A percentile compares a stretch with the other conserved stretches of the same genome.
Conservation (phyloP, 306 rosid genomes). For the Citrullus amarus region DNA sequence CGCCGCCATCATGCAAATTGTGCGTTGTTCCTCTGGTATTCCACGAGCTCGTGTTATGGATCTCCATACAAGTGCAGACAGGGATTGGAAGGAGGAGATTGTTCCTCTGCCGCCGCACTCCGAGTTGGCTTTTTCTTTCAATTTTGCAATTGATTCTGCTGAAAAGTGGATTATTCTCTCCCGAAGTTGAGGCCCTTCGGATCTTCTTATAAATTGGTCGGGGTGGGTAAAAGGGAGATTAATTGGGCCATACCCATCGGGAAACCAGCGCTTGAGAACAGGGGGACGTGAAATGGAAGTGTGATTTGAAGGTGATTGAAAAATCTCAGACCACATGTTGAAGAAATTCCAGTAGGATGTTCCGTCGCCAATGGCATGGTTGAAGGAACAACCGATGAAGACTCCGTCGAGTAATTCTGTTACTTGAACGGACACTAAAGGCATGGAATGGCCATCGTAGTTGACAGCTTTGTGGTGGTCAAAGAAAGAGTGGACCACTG, state of each 20-base stretch:
- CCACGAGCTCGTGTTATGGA: constrained; percentile 31
- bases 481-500: constrained; percentile 33
- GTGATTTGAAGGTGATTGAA: constrained; percentile 7
- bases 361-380: constrained; percentile 41
- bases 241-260: constrained; percentile 23
- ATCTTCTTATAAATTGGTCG: constrained; percentile 29
- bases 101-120: constrained; percentile 12
- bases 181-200: constrained; percentile 25
- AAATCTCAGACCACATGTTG: constrained; percentile 10
- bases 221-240: constrained; percentile 36
- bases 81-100: constrained; percentile 47
- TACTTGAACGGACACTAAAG: constrained; percentile 41
- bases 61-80: constrained; percentile 50
- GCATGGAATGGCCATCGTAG: constrained; percentile 44
- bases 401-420: constrained; percentile 46
- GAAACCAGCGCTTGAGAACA: constrained; percentile 34
- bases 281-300: constrained; percentile 24
- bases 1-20: constrained; percentile 26
- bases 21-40: background rate
- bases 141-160: constrained; percentile 27
- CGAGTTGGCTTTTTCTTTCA: constrained; percentile 44
- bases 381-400: constrained; percentile 52
- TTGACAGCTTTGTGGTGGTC: constrained; percentile 38
- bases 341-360: constrained; percentile 37
- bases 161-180: constrained; percentile 51